Evolutionary conservation across 2,329 filamentous ascomycete genomes (phyloP).

Genomic region (Simplicillium aogashimaense): DNA sequence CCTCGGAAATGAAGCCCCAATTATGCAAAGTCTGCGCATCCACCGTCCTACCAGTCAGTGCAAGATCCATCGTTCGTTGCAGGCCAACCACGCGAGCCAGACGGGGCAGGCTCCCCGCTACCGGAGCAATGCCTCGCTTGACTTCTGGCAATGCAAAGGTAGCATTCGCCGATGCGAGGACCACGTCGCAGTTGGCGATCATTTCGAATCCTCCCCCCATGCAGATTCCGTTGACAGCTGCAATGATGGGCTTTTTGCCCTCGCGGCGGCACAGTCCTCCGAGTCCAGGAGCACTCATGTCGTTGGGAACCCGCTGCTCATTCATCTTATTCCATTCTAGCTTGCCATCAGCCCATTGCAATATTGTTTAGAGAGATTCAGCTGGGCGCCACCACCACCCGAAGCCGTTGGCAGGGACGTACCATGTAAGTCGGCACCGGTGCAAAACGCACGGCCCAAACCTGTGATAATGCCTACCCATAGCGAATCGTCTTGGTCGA

Average conservation of each 20-base stretch:
- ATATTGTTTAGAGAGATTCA: too few relatives aligned
- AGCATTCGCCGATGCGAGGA: conserved; percentile 46
- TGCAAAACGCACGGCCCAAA: conserved; percentile 1
- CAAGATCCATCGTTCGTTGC: conserved; percentile 59
- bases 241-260: conserved; percentile 64
- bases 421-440: conserved; percentile 1
- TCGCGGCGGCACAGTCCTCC: conserved; percentile 54
- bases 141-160: conserved; percentile 62
- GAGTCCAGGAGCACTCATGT: conserved; percentile 18
- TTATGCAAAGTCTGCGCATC: conserved; percentile 31
- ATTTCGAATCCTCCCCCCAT: conserved; percentile 69
- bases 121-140: conserved; percentile 56
- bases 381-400: too few relatives aligned
- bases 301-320: background rate
- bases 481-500: background rate
- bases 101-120: conserved; percentile 59
- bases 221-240: conserved; percentile 64
- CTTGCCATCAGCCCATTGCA: background rate
- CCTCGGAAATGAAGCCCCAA: conserved; percentile 15
- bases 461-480: conserved; percentile 1
- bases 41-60: conserved; percentile 49
- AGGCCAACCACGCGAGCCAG: conserved; percentile 52
- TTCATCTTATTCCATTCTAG: conserved; percentile 1
- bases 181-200: conserved; percentile 59
- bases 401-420: background rate